These are phyloP conservation scores for Boletales sp. DNA, from an alignment of 768 basidiomycete genomes.

Conservation along the genomic window DNA sequence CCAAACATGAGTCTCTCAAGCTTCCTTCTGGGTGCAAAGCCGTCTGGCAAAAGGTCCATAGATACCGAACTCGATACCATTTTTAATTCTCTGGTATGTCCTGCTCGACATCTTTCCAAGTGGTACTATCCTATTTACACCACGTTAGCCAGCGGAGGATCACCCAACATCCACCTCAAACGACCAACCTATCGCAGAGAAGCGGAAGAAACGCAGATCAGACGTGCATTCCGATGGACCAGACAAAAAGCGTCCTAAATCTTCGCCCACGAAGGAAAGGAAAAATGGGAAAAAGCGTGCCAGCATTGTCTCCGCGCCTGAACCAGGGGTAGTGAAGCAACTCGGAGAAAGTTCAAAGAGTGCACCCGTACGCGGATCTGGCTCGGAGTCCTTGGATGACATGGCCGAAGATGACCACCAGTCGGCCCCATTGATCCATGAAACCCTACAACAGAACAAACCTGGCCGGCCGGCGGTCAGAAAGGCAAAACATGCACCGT, in stretches of 20 bases:
- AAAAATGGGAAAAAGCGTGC: conserved; percentile 12
- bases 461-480: conserved; percentile 23
- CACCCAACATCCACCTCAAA: conserved; percentile 3
- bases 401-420: conserved; percentile 31
- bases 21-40: conserved; percentile 39
- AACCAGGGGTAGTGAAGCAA: too few species aligned
- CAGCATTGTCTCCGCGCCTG: background rate
- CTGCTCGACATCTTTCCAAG: conserved; percentile 4
- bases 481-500: conserved; percentile 51
- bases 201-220: conserved; percentile 13
- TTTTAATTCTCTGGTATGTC: conserved; percentile 52
- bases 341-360: conserved; percentile 1
- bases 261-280: conserved; percentile 6
- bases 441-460: conserved; percentile 41
- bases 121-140: conserved; percentile 9
- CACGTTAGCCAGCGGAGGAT: conserved; percentile 4
- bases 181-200: background rate
- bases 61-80: conserved; percentile 64
- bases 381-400: conserved; percentile 19
- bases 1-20: conserved; percentile 52
- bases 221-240: conserved; percentile 13
- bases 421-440: conserved; percentile 54
- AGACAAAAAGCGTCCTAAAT: conserved; percentile 16
- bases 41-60: conserved; percentile 38
- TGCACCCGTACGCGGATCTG: conserved; percentile 23